These are phyloP conservation scores for Sporisorium scitamineum DNA, from an alignment of 1,284 basidiomycete genomes.

Conservation along the genomic window DNA sequence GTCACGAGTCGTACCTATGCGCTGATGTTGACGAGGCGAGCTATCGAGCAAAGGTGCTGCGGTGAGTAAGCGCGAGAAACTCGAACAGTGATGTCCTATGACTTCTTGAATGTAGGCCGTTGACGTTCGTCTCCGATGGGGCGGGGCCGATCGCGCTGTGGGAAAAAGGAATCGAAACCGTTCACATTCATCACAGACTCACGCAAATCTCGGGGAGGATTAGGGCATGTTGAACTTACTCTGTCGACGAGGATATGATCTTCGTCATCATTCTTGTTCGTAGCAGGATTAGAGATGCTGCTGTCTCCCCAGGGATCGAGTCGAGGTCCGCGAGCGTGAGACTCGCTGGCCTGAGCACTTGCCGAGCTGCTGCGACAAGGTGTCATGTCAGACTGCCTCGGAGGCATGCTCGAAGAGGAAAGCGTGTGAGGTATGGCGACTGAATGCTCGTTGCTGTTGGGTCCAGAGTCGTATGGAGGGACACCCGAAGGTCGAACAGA, in stretches of 20 bases:
- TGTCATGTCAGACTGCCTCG: constrained; percentile 5
- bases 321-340: neutral
- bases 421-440: neutral
- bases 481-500: neutral
- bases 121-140: constrained; percentile 35
- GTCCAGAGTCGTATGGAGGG: too few species aligned
- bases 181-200: too few species aligned
- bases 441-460: too few species aligned
- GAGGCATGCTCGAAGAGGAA: neutral
- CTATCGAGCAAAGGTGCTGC: too few species aligned
- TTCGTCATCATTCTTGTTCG: neutral
- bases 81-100: neutral
- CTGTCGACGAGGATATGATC: neutral
- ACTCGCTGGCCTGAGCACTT: neutral
- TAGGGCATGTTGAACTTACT: neutral
- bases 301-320: neutral
- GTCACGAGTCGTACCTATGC: too few species aligned
- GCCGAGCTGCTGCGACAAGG: neutral
- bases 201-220: too few species aligned
- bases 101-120: neutral
- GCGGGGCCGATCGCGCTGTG: constrained; percentile 14
- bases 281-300: neutral
- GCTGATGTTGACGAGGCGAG: too few species aligned
- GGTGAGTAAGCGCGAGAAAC: too few species aligned
- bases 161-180: neutral